Percentiles rank a stretch among this genome's conserved stretches.
Conservation (phyloP, 345 rosid genomes). For the Gossypium mustelinum region DNA sequence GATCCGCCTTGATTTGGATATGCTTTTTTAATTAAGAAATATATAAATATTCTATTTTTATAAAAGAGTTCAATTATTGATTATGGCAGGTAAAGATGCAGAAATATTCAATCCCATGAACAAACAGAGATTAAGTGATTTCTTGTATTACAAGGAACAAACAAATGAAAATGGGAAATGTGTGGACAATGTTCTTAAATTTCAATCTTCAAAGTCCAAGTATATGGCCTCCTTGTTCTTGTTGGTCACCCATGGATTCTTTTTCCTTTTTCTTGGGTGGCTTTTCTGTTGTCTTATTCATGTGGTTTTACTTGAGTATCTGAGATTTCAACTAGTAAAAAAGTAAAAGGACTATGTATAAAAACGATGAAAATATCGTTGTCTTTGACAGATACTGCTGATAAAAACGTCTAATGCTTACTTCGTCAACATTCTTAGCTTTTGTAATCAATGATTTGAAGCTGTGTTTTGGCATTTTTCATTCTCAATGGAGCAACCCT, state of each 20-base stretch:
- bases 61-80: background rate
- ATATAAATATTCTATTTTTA: background rate
- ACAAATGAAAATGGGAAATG: background rate
- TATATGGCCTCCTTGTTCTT: background rate
- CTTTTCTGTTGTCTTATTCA: background rate
- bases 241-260: background rate
- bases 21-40: background rate
- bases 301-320: constrained; percentile 2
- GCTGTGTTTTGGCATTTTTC: constrained; percentile 9
- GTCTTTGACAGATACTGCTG: background rate
- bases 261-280: background rate
- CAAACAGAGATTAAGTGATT: background rate
- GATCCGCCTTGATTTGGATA: background rate
- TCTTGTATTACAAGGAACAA: background rate
- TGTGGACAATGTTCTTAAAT: background rate
- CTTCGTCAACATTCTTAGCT: constrained; percentile 18
- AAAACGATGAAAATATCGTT: constrained; percentile 1
- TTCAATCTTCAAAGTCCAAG: background rate
- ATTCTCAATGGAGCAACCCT: background rate
- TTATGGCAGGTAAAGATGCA: background rate
- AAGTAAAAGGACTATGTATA: no score
- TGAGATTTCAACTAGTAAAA: background rate
- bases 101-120: background rate
- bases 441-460: constrained; percentile 7
- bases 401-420: background rate